Percentiles rank a stretch among this genome's conserved stretches.
These are phyloP conservation scores for Beverwykella pulmonaria DNA, from an alignment of 495 filamentous ascomycete species.

Conservation along the genomic window DNA sequence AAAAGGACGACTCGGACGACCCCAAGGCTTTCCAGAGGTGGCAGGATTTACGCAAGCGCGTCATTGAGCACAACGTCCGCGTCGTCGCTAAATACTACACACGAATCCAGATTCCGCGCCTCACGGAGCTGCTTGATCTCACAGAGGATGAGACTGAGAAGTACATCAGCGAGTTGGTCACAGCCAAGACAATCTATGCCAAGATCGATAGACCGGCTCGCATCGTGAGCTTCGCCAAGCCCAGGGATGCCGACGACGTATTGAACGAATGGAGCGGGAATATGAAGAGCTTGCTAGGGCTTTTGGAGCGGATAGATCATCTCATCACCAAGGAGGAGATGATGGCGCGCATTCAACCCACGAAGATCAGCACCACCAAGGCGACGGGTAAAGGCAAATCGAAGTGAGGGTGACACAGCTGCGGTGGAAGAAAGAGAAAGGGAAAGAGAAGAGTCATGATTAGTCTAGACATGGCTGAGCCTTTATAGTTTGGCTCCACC, in stretches of 20 bases:
- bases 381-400: slow-evolving; percentile 46
- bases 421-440: background rate
- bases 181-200: slow-evolving; percentile 93
- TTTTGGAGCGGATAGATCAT: slow-evolving; percentile 94
- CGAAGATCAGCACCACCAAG: slow-evolving; percentile 52
- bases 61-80: slow-evolving; percentile 98
- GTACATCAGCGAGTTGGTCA: slow-evolving; percentile 94
- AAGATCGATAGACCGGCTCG: slow-evolving; percentile 94
- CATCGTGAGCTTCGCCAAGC: slow-evolving; percentile 90
- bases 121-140: slow-evolving; percentile 87
- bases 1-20: slow-evolving; percentile 63
- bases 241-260: slow-evolving; percentile 92
- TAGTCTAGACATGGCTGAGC: slow-evolving; percentile 30
- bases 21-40: slow-evolving; percentile 79
- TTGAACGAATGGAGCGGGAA: slow-evolving; percentile 98
- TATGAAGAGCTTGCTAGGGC: slow-evolving; percentile 93
- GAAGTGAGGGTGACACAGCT: slow-evolving; percentile 15
- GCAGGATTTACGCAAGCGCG: slow-evolving; percentile 93
- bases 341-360: slow-evolving; percentile 93
- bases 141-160: slow-evolving; percentile 95
- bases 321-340: slow-evolving; percentile 99
- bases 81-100: slow-evolving; percentile 99
- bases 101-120: slow-evolving; percentile 84
- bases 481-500: slow-evolving; percentile 25
- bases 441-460: background rate